phyloP scores from a whole-genome alignment of 2,329 filamentous ascomycete genomes.

The Calycina herbarum region DNA sequence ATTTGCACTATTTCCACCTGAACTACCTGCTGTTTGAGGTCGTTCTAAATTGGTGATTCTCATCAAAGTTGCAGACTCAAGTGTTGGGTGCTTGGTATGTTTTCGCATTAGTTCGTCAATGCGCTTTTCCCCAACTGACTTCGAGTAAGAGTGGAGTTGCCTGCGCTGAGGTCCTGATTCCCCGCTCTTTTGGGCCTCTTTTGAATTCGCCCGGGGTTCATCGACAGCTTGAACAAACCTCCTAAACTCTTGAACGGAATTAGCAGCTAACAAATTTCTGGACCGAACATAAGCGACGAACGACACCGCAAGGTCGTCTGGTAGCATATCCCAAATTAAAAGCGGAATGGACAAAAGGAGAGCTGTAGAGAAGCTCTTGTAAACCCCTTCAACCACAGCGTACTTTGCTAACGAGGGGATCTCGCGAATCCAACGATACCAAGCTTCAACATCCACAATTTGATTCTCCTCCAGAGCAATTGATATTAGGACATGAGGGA shows the following conservation, averaged over 20 bases:
- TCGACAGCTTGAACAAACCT: constrained; percentile 2
- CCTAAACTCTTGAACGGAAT: constrained; percentile 13
- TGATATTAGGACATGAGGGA: constrained; percentile 61
- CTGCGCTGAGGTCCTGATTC: constrained; percentile 3
- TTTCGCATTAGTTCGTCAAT: constrained; percentile 9
- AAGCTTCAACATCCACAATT: constrained; percentile 55
- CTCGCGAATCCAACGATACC: constrained; percentile 56
- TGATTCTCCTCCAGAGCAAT: constrained; percentile 59
- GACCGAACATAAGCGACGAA: constrained; percentile 61
- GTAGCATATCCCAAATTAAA: constrained; percentile 59
- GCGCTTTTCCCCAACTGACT: not conserved
- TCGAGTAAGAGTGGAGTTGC: constrained; percentile 8
- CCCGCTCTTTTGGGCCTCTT: not conserved
- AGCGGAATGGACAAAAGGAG: constrained; percentile 59
- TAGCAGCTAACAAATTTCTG: constrained; percentile 13
- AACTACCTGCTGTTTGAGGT: constrained; percentile 6
- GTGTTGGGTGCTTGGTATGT: constrained; percentile 4
- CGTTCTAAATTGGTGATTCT: constrained; percentile 10
- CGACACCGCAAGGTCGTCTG: constrained; percentile 56
- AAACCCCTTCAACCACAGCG: constrained; percentile 61
- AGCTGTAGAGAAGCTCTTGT: constrained; percentile 61
- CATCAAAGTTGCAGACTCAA: constrained; percentile 13
- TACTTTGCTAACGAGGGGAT: constrained; percentile 60
- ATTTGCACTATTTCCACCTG: not conserved
- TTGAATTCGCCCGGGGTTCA: not conserved